Evolutionary conservation across 2,329 filamentous ascomycete genomes (phyloP), one percentile per base, ranked within the genome.

Genomic region (Remersonia thermophila): DNA sequence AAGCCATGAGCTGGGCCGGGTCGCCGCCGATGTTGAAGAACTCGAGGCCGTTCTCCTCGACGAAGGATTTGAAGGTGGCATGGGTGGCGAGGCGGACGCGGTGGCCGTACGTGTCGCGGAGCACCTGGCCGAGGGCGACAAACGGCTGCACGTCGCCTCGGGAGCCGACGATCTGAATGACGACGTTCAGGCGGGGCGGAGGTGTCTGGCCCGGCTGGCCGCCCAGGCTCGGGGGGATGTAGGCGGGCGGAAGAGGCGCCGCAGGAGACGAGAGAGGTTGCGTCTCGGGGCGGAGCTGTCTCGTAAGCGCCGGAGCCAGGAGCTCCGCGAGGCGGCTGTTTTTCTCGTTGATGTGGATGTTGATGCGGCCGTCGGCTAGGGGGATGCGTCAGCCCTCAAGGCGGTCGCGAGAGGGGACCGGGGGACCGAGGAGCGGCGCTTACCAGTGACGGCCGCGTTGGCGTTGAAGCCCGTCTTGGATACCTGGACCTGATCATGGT

Each of bases 11-110:
- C 49, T 82, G 72, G 1, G 76, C 70, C 1, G 81, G 81, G 52
- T 86, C 79, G 3, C 80, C 81, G n/a, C 80, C 80, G 35, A 85
- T 81, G 42, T 61, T 71, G 55, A 81, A 85, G 55, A 85, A 87
- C 49, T 86, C 82, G 11, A 87, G 66, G 0, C 69, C 78, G 52
- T 77, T 76, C 35, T 81, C 72, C 41, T 76, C 69, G 3, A 86
- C 75, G 46, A 85, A 83, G 1, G 63, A 55, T 45, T 73, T 66
- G 47, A 87, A 87, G 2, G 67, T 74, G 3, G 69, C 58, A 49
- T 87, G 82, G 0, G 83, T 87, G 5, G 80, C 81, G 29, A 87
- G 60, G 23, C 82, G 72, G 2, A 87, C 74, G 14, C 82, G 69
- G 53, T 87, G 82, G 8, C 77, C 73, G 48, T 80, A 78, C 1